Base-by-base conservation (phyloP, 2,329 filamentous ascomycete genomes). In the Exophiala spinifera region DNA sequence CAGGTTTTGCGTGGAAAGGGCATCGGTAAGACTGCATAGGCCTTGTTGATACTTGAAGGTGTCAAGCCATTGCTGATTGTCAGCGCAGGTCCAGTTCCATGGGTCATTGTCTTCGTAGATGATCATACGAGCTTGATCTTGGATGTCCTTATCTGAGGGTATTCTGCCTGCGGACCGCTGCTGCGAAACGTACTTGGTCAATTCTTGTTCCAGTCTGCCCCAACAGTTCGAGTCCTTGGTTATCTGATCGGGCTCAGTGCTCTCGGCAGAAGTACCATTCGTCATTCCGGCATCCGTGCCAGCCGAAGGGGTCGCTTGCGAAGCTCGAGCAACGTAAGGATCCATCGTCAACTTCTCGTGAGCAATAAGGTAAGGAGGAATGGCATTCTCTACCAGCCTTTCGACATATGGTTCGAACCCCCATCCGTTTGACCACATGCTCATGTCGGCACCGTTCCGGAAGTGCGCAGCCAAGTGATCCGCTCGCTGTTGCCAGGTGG, bases 61-160 rank as follows among this genome's bases (percentile, higher is more conserved):
- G 51, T 69, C 69, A 10, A 77, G 65, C 74, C 74, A 77, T 8
- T 70, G 63, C n/a, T 70, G 64, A 46, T 76, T 76, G 58, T 76
- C 74, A 6, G 74, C 74, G 51, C 72, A 73, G 3, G 74, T 76
- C 63, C 75, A 67, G 49, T 69, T 66, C 67, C 67, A 69, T 2
- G 66, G 64, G 54, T 69, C 66, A 43, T 65, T 62, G 46, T 59
- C 64, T 34, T 64, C 65, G 49, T 65, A 69, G n/a, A 69, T 62
- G 20, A 66, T 64, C 34, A 55, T 50, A 15, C 67, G 57, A 14
- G 66, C 67, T 46, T 68, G 62, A n/a, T 62, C 58, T 53, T 69
- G 67, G 23, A 70, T 47, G 37, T 66, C 60, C 34, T 60, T 55
- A 51, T 70, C 66, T 6, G 65, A 73, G 5, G 72, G 72, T 3